Conservation (phyloP, 2,329 filamentous ascomycete genomes). For the Elsinoe ampelina region DNA sequence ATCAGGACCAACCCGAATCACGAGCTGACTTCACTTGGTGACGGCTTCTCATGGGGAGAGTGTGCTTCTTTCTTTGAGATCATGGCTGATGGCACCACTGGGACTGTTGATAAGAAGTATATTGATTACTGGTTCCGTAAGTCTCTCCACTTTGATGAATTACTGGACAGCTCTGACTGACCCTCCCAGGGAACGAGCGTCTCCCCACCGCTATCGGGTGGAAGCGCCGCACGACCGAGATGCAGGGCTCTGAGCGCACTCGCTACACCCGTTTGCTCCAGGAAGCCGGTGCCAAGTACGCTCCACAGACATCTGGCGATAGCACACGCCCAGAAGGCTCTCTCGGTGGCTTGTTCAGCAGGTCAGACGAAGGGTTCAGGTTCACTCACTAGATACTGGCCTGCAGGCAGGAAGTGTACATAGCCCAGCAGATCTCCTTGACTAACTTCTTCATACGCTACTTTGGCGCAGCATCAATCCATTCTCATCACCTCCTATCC, state of each 20-base stretch:
- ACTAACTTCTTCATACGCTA: background rate
- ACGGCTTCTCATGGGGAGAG: constrained; percentile 3
- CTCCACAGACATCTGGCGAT: background rate
- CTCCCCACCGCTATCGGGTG: constrained; percentile 7
- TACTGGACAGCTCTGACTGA: background rate
- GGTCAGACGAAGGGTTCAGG: background rate
- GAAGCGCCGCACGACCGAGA: constrained; percentile 6
- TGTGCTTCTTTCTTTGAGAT: constrained; percentile 7
- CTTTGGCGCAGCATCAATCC: background rate
- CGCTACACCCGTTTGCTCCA: constrained; percentile 2
- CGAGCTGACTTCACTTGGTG: background rate
- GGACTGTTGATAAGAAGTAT: constrained; percentile 5
- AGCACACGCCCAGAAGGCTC: background rate
- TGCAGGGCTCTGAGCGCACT: constrained; percentile 8
- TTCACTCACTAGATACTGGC: background rate
- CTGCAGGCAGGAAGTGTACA: background rate
- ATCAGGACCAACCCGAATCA: constrained; percentile 5
- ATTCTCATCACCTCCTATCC: background rate
- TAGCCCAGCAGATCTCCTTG: background rate
- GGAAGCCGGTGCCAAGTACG: background rate
- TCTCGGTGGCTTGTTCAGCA: background rate
- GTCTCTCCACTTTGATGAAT: background rate
- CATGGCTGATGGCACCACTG: constrained; percentile 5
- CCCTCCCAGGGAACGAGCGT: background rate
- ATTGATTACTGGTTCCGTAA: constrained; percentile 11